Base-by-base conservation (phyloP, 73 alveolate species). In the Tetrahymena elliotti region DNA sequence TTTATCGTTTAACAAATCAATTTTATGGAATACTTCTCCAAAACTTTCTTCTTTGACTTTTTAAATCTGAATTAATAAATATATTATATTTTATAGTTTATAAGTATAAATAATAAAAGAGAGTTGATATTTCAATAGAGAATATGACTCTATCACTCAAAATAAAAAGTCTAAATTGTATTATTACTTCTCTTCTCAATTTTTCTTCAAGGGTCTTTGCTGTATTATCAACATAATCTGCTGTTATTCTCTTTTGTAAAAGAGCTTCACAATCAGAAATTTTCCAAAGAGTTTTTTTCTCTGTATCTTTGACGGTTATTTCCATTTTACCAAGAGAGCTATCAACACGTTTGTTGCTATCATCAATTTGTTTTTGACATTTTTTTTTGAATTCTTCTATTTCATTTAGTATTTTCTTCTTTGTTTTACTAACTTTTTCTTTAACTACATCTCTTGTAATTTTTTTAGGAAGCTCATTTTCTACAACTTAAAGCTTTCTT, bases 281-380 rank as follows among this genome's bases (percentile, higher is more conserved):
- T 94, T 94, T 94, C 96, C 96, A 94, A 33, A 94, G 83, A 36
- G 96, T 94, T 83, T 94, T 94, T 88, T 94, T 84, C 82, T 94
- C 96, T 34, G 93, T 84, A 27, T 94, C 96, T 84, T 94, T 94
- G 15, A 94, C 52, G 41, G 93, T 94, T 47, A 52, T 35, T 94
- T 94, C 93, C 84, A 94, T 47, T 92, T 88, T 84, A 94, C 93
- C 84, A 27, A 84, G 37, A 94, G 82, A 40, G 40, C 92, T 27
- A 33, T 83, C 54, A 22, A 36, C 38, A 36, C 33, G 93, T 83
- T 94, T 94, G 33, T 94, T 94, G 24, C 52, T 36, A 20, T 94
- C 96, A 34, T 84, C 68, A 34, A 94, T 84, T 88, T 93, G 5
- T 53, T 94, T 94, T 34, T 34, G 38, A 22, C 83, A 16, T 92